A percentile compares a stretch with the other conserved stretches of the same genome.
phyloP scores from a whole-genome alignment of 495 filamentous ascomycete species.

The Aspergillus affinis region DNA sequence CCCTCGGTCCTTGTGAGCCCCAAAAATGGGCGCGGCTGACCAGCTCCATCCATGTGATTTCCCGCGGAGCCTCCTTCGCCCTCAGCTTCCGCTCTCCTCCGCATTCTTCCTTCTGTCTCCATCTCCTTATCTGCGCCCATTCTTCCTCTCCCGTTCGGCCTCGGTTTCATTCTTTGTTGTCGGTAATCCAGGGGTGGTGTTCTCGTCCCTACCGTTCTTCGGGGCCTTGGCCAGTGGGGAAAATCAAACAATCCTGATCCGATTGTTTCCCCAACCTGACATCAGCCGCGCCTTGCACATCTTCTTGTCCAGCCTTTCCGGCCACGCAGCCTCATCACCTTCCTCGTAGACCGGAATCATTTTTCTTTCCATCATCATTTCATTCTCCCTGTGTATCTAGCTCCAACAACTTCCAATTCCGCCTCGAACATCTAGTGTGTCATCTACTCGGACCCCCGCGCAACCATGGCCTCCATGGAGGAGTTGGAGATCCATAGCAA shows the following conservation, averaged over 20 bases:
- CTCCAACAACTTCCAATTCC: background rate
- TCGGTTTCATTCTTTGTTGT: background rate
- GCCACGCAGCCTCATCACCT: background rate
- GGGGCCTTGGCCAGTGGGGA: background rate
- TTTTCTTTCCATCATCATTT: background rate
- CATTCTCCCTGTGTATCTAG: slow-evolving; percentile 20
- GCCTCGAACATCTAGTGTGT: background rate
- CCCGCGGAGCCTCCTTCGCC: background rate
- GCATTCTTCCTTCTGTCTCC: slow-evolving; percentile 1
- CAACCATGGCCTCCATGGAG: slow-evolving; percentile 87
- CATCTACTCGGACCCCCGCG: slow-evolving; percentile 8
- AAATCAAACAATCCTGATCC: background rate
- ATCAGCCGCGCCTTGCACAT: background rate
- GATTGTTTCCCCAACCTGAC: background rate
- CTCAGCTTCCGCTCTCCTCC: background rate
- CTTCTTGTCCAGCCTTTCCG: background rate
- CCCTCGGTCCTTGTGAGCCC: background rate
- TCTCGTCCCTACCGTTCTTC: background rate
- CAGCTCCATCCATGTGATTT: background rate
- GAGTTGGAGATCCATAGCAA: slow-evolving; percentile 97
- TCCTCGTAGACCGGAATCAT: background rate
- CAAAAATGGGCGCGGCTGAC: no score
- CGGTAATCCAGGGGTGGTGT: background rate
- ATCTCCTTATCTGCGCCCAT: slow-evolving; percentile 15
- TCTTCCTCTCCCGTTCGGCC: background rate